phyloP scores from a whole-genome alignment of 176 grass and related monocot species.

The Oryza longistaminata region DNA sequence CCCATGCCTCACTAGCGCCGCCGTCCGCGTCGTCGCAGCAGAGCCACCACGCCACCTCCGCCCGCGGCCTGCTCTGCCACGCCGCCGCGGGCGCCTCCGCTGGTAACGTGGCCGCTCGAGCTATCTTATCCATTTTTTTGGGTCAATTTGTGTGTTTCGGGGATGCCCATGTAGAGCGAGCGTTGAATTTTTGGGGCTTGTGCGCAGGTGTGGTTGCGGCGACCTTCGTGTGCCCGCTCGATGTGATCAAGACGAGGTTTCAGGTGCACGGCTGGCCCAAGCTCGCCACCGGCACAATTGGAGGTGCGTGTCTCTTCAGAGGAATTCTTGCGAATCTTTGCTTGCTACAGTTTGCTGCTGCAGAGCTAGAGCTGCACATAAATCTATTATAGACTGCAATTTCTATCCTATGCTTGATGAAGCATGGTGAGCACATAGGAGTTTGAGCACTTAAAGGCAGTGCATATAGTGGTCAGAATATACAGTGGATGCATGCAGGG shows the following conservation, averaged over 20 bases:
- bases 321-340: background rate
- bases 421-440: background rate
- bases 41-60: conserved; percentile 37
- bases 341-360: background rate
- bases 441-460: background rate
- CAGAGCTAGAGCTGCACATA: background rate
- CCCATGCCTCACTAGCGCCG: conserved; percentile 51
- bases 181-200: conserved; percentile 22
- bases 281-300: conserved; percentile 35
- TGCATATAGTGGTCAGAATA: background rate
- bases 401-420: background rate
- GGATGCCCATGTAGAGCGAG: background rate
- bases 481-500: background rate
- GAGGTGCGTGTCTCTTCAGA: conserved; percentile 44
- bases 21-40: conserved; percentile 16
- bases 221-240: conserved; percentile 96
- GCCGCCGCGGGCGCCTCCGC: conserved; percentile 81
- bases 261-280: conserved; percentile 84
- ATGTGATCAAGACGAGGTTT: conserved; percentile 98
- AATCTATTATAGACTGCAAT: background rate
- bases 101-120: conserved; percentile 37
- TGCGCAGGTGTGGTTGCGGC: conserved; percentile 74
- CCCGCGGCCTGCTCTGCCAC: conserved; percentile 59
- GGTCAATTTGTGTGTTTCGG: background rate
- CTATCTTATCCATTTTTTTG: background rate